Evolutionary conservation across 495 filamentous ascomycete genomes (phyloP), one percentile per base, ranked within the genome.

Genomic region (Penicillium canescens): DNA sequence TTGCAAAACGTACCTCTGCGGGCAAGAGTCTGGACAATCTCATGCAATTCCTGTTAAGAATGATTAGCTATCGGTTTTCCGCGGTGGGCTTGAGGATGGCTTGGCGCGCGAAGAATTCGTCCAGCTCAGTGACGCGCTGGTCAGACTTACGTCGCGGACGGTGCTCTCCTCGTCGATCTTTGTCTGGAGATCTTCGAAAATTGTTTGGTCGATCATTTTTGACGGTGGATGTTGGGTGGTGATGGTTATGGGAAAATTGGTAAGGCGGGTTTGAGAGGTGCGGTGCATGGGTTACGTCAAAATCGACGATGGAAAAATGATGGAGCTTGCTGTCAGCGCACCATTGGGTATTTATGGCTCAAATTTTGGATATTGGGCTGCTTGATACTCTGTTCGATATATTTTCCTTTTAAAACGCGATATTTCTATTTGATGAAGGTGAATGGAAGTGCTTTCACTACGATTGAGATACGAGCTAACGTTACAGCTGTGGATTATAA

Each of bases 91-190:
- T 46, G 52, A 57, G 46, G 50, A 46, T 36, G 58, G 56, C 56
- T 67, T 65, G 64, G 64, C 64, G 49, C 55, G 53, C 46, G 54
- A 54, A 60, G 54, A 60, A 58, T 55, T 56, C 52, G 49, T 14
- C 48, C 41, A 44, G 46, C 24, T 28, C 39, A 16, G 40, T 31
- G 42, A 34, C 51, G 52, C 40, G 46, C 46, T 52, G 34, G 26
- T 36, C 38, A 26, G n/a, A 61, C 75, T 63, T 66, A 88, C 85
- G 65, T 97, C 93, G 58, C 89, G 85, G 42, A 94, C 81, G 38
- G 78, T 74, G 14, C 80, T 76, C 70, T 98, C 94, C 64, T 93
- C 87, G 62, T 98, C 95, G 59, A 96, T 89, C 65, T 91, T 92
- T 40, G 82, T 73, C 69, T 96, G 93, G 50, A 98, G 86, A 62